These are phyloP conservation scores for Rhynchosporium agropyri DNA, from an alignment of 2,329 filamentous ascomycete species.

Conservation along the genomic window DNA sequence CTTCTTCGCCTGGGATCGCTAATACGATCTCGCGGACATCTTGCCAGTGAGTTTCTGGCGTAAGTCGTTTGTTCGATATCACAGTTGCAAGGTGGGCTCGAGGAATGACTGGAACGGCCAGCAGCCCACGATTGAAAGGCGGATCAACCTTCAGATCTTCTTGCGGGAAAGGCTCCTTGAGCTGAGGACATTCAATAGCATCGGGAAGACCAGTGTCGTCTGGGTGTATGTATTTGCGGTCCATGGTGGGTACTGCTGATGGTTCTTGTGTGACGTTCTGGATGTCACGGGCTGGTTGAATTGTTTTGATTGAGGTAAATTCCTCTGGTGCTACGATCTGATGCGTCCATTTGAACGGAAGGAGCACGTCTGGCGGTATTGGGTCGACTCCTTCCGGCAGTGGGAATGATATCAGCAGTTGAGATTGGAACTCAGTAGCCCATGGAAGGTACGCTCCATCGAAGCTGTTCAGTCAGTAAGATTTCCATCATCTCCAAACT, in stretches of 20 bases:
- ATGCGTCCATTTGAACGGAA: conserved; percentile 75
- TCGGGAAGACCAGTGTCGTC: neutral
- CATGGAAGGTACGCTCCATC: conserved; percentile 83
- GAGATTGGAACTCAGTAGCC: conserved; percentile 67
- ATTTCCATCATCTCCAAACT: too few relatives aligned
- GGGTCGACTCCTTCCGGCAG: conserved; percentile 67
- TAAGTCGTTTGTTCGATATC: conserved; percentile 70
- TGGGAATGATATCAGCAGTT: conserved; percentile 69
- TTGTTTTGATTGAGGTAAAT: neutral
- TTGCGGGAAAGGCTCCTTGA: conserved; percentile 21
- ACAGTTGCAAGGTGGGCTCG: conserved; percentile 47
- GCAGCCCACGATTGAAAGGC: neutral
- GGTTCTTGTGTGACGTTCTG: neutral
- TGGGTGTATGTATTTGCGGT: neutral
- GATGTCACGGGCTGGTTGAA: too few relatives aligned
- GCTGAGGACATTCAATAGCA: conserved; percentile 18
- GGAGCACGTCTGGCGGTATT: conserved; percentile 72
- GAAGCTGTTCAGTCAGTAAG: conserved; percentile 54
- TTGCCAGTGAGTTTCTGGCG: conserved; percentile 81
- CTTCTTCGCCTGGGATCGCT: conserved; percentile 46
- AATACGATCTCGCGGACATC: conserved; percentile 85
- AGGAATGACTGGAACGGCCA: conserved; percentile 26
- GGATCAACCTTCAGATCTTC: conserved; percentile 21
- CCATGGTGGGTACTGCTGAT: neutral
- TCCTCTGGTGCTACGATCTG: conserved; percentile 38